These are phyloP conservation scores for Lentinus tigrinus DNA, from an alignment of 768 basidiomycete species.

Conservation along the genomic window DNA sequence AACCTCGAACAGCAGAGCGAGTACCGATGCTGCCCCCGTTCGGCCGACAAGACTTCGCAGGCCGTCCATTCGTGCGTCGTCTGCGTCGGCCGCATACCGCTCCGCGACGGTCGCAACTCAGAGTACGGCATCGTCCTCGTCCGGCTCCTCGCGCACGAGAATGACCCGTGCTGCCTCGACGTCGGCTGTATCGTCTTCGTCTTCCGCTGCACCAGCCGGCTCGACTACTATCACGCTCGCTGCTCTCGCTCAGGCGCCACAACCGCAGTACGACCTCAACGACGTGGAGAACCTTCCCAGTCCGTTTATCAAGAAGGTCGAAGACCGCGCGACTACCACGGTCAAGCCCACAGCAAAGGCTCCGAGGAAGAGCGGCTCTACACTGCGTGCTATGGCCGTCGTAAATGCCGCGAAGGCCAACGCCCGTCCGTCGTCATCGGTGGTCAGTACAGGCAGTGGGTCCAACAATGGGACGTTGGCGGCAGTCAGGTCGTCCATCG, in stretches of 20 bases:
- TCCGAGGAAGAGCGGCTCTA: conserved; percentile 38
- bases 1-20: background rate
- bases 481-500: conserved; percentile 40
- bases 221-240: background rate
- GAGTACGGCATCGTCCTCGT: conserved; percentile 6
- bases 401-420: conserved; percentile 45
- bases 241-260: conserved; percentile 10
- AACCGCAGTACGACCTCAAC: conserved; percentile 53
- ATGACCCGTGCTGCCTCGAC: conserved; percentile 15
- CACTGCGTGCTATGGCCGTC: conserved; percentile 59
- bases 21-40: background rate
- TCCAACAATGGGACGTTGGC: conserved; percentile 3
- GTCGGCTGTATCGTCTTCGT: conserved; percentile 11
- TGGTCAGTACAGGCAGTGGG: conserved; percentile 5
- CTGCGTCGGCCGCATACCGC: conserved; percentile 8
- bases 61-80: conserved; percentile 29
- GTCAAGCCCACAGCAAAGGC: conserved; percentile 14
- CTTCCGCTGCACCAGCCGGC: background rate
- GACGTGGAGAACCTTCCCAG: conserved; percentile 87
- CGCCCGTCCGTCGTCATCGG: conserved; percentile 25
- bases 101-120: conserved; percentile 6
- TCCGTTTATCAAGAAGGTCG: conserved; percentile 68
- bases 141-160: conserved; percentile 11
- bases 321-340: conserved; percentile 24
- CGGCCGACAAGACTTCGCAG: conserved; percentile 28